Evolutionary conservation across 2,329 filamentous ascomycete species (phyloP), one percentile per base, ranked within the genome.

Genomic region (Colletotrichum sp.): DNA sequence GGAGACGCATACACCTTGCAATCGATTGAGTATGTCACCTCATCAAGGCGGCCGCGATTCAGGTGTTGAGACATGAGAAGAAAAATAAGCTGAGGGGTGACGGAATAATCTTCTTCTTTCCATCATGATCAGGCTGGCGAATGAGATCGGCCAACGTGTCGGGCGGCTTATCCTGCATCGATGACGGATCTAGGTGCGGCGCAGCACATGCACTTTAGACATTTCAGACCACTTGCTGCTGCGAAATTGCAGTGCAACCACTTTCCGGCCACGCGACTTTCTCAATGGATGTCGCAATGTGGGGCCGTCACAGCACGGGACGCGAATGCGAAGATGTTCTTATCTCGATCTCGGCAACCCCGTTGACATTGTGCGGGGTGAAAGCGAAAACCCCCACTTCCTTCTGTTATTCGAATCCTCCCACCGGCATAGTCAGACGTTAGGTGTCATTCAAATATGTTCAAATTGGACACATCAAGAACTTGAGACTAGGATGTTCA

Each of bases 1-100:
- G 1, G 2, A 13, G 0, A n/a, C 11, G 43, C 18, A 47, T 2
- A 0, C 43, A 21, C n/a, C 13, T 7, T 8, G 11, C 11, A 51
- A 1, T 51, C 43, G 2, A 51, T 2, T 21, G 11, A 21, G 43
- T 2, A 13, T 21, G 43, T 21, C 11, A 51, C 43, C n/a, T 21
- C 43, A 21, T 21, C 43, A 4, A 2, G 0, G 7, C n/a, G 4
- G n/a, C 1, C 43, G 43, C 43, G n/a, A 51, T 21, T 51, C 43
- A 51, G 43, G 15, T 36, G 34, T 16, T 15, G 34, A 6, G 15
- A 8, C 34, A 6, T 36, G 31, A 33, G 11, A 16, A 7, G 34
- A 16, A 36, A 16, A 6, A 36, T 7, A 16, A 36, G 6, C 1
- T n/a, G 3, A 11, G 38, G 3, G 8, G n/a, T 4, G 7, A 47